Percentiles rank a stretch among this genome's conserved stretches.
phyloP scores from a whole-genome alignment of 306 rosid species.

The Prunus padus region DNA sequence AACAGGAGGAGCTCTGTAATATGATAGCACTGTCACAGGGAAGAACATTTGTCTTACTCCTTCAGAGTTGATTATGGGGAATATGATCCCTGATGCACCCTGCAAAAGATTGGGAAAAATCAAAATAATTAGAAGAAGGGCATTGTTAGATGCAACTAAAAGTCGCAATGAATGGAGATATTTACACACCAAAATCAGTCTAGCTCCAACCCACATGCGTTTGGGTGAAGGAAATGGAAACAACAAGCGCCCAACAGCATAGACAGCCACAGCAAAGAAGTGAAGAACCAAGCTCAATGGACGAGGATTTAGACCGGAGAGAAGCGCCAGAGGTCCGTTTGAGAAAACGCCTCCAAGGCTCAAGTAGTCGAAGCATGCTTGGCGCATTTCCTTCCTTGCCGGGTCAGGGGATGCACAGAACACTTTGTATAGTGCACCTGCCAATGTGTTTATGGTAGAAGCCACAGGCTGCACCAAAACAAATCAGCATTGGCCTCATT shows the following conservation, averaged over 20 bases:
- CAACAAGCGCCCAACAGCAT: constrained; percentile 44
- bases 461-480: constrained; percentile 58
- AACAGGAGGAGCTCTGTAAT: constrained; percentile 30
- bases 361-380: constrained; percentile 59
- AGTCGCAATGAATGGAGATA: background rate
- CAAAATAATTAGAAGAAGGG: background rate
- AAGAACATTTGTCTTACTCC: constrained; percentile 43
- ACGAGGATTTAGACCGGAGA: constrained; percentile 60
- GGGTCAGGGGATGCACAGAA: constrained; percentile 61
- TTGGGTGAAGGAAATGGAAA: constrained; percentile 59
- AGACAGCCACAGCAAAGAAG: constrained; percentile 49
- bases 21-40: constrained; percentile 29
- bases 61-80: constrained; percentile 34
- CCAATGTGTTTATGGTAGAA: constrained; percentile 61
- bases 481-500: background rate
- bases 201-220: constrained; percentile 54
- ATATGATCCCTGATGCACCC: constrained; percentile 38
- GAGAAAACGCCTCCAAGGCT: constrained; percentile 56
- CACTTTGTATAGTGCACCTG: constrained; percentile 28
- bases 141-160: background rate
- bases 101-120: background rate
- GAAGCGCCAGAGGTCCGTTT: constrained; percentile 48
- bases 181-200: constrained; percentile 46
- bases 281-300: constrained; percentile 52
- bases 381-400: constrained; percentile 55